Evolutionary conservation across 495 filamentous ascomycete species (phyloP).

Genomic region (Hypoxylon lienhwacheense): DNA sequence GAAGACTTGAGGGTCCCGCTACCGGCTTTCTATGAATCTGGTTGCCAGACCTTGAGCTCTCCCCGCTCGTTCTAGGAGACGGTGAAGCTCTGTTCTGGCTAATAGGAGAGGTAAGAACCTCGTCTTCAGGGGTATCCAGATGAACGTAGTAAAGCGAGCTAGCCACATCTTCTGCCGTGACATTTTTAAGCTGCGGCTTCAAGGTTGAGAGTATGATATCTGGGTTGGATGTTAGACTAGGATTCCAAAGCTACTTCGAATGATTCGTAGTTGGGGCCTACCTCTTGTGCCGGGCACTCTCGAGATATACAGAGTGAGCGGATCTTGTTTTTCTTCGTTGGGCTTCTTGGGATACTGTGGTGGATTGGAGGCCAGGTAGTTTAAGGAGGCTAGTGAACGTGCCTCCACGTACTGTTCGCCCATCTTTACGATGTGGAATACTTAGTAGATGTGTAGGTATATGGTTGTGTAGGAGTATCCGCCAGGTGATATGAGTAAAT

Average conservation of each 20-base stretch:
- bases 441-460: background rate
- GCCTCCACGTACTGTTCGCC: constrained; percentile 69
- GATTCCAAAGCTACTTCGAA: constrained; percentile 9
- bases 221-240: constrained; percentile 41
- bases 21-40: constrained; percentile 51
- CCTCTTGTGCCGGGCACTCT: constrained; percentile 88
- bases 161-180: constrained; percentile 83
- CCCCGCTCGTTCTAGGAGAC: constrained; percentile 52
- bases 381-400: constrained; percentile 77
- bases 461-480: no score
- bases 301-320: constrained; percentile 84
- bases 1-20: constrained; percentile 32
- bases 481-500: no score
- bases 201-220: constrained; percentile 94
- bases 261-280: constrained; percentile 40
- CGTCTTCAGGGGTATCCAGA: constrained; percentile 64
- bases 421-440: no score
- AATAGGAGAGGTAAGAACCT: constrained; percentile 52
- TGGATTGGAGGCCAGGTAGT: constrained; percentile 80
- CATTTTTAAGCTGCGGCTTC: constrained; percentile 81
- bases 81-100: constrained; percentile 42
- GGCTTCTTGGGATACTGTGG: constrained; percentile 78
- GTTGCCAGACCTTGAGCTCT: constrained; percentile 43
- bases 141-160: constrained; percentile 91
- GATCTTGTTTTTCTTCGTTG: constrained; percentile 63